Conservation (phyloP, 1,139 yeast species). For the Yueomyces sp. region DNA sequence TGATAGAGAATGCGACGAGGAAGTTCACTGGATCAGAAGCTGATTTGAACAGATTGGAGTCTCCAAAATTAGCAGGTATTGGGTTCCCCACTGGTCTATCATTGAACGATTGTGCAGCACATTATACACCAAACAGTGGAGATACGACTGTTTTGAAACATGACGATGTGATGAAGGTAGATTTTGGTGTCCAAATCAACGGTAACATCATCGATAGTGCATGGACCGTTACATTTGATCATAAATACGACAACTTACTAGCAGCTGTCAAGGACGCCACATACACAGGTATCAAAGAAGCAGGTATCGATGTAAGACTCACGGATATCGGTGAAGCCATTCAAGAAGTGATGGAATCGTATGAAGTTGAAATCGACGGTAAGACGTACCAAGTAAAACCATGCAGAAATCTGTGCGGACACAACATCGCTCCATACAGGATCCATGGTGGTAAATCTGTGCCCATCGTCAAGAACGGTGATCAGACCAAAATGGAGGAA, state of each 20-base stretch:
- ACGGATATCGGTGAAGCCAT: conserved; percentile 93
- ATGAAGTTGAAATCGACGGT: conserved; percentile 86
- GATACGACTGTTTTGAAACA: conserved; percentile 69
- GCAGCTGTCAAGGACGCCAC: conserved; percentile 89
- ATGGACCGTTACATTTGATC: conserved; percentile 81
- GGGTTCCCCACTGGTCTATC: conserved; percentile 98
- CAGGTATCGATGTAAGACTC: conserved; percentile 92
- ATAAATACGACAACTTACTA: conserved; percentile 66
- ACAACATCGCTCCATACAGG: conserved; percentile 67
- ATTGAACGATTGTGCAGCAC: conserved; percentile 91
- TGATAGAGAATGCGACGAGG: conserved; percentile 77
- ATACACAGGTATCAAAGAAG: conserved; percentile 79
- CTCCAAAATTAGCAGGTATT: conserved; percentile 53
- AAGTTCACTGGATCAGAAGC: conserved; percentile 51
- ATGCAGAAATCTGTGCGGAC: conserved; percentile 89
- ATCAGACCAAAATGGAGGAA: conserved; percentile 95
- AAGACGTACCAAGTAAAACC: conserved; percentile 75
- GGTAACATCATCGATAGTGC: conserved; percentile 96
- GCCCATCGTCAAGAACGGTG: conserved; percentile 90
- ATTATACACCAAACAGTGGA: conserved; percentile 93
- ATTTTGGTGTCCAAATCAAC: conserved; percentile 91
- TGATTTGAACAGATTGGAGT: conserved; percentile 22
- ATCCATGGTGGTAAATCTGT: conserved; percentile 95
- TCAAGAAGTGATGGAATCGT: conserved; percentile 95
- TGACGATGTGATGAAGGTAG: conserved; percentile 94